These are phyloP conservation scores for Kodamaea nitidulidarum DNA, from an alignment of 805 yeast genomes.

Conservation along the genomic window DNA sequence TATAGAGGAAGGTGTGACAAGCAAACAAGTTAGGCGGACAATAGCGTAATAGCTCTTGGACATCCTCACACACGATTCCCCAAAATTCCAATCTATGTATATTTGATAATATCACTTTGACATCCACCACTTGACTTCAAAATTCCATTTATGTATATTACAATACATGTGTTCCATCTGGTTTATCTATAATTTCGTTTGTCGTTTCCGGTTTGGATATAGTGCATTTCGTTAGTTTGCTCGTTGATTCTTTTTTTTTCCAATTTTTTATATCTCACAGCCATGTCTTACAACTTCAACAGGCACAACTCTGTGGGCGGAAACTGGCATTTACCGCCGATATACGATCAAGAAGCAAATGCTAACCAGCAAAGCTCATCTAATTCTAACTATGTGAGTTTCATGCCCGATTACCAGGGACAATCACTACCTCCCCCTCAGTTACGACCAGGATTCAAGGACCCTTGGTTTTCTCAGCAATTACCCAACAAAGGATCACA, in stretches of 20 bases:
- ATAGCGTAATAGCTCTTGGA: too few species aligned
- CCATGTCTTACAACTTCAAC: conserved; percentile 25
- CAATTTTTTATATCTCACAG: conserved; percentile 14
- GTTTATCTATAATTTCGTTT: background rate
- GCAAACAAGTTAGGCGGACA: too few species aligned
- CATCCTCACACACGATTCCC: too few species aligned
- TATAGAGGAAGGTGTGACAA: too few species aligned
- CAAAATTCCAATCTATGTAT: too few species aligned
- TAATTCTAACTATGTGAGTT: background rate
- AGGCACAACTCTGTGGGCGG: conserved; percentile 39
- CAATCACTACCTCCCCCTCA: conserved; percentile 4
- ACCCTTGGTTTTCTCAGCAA: conserved; percentile 38
- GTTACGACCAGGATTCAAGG: conserved; percentile 31
- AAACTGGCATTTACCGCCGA: conserved; percentile 33
- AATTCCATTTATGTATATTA: too few species aligned
- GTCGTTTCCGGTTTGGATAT: background rate
- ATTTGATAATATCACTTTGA: too few species aligned
- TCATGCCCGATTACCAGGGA: conserved; percentile 1
- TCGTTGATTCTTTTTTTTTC: conserved; percentile 2
- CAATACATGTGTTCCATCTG: too few species aligned
- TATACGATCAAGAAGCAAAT: conserved; percentile 6
- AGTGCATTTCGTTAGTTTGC: too few species aligned
- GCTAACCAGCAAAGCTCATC: conserved; percentile 4
- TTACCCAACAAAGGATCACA: conserved; percentile 26
- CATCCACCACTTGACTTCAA: too few species aligned